Evolutionary conservation across 768 basidiomycete genomes (phyloP), one percentile per base, ranked within the genome.

Genomic region (Termitomyces sp.): DNA sequence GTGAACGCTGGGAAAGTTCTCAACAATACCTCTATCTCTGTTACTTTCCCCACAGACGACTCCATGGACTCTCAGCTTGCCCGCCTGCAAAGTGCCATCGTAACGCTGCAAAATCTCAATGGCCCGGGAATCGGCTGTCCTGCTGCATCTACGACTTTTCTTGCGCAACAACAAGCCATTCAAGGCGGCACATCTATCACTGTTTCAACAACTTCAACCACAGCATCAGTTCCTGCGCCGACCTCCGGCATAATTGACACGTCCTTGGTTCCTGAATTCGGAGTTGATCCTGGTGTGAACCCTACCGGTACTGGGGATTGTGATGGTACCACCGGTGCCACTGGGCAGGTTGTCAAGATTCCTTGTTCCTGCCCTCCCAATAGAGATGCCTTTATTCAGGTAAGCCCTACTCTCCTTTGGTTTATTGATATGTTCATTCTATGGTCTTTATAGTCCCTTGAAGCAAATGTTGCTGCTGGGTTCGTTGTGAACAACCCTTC

Each of bases 31-130:
- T 66, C 72, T 1, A 74, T 89, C 52, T 54, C 67, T 16, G 71
- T 89, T 2, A 75, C 79, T 14, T 92, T 87, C 78, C 88, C 87
- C 2, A 79, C 79, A 1, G 86, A 83, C 62, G 72, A 76, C 61
- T 82, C 80, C 6, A 76, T 73, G 55, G 69, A 67, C 8, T 81
- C 82, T 47, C 75, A 83, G 64, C 68, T 79, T 46, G 74, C 83
- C 0, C 83, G 88, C 32, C 73, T 90, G 58, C 72, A 81, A 47
- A 78, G 87, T 27, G 78, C 82, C 5, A 65, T 83, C 12, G 78
- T 87, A 37, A 86, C 88, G 6, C 72, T 90, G n/a, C 89, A 91
- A 72, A 91, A 90, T 68, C 67, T 90, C 42, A 73, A 77, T 49
- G 88, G 87, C 1, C 76, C 85, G 0, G 89, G 88, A 39, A 68